phyloP scores from a whole-genome alignment of 2,329 filamentous ascomycete genomes.

The Colletotrichum euphorbiae region DNA sequence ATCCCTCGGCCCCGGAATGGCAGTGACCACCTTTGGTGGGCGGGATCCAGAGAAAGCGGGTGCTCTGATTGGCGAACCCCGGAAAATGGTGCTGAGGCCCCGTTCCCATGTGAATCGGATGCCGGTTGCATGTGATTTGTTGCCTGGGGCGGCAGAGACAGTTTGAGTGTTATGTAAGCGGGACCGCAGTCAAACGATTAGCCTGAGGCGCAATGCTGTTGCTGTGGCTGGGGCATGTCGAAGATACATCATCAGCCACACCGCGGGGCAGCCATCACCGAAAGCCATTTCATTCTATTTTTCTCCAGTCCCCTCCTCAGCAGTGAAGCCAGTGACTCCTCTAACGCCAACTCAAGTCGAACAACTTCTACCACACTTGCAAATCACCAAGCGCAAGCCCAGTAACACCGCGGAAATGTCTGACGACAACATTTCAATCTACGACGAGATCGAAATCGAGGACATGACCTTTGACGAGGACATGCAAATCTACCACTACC shows the following conservation, averaged over 20 bases:
- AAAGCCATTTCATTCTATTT: not conserved
- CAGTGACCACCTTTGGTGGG: slow-evolving; percentile 24
- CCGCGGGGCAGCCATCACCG: slow-evolving; percentile 35
- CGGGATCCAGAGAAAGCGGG: slow-evolving; percentile 5
- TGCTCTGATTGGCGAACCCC: slow-evolving; percentile 35
- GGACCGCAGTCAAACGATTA: too few relatives aligned
- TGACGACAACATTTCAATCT: slow-evolving; percentile 79
- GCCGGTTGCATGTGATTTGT: slow-evolving; percentile 38
- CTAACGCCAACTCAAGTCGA: not conserved
- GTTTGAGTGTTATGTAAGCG: not conserved
- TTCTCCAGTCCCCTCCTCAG: not conserved
- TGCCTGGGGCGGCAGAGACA: not conserved
- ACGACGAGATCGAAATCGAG: slow-evolving; percentile 98
- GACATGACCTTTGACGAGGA: slow-evolving; percentile 92
- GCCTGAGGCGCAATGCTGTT: not conserved
- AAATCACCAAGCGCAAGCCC: not conserved
- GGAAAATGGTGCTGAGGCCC: slow-evolving; percentile 30
- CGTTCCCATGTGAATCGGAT: slow-evolving; percentile 38
- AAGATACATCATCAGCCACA: slow-evolving; percentile 28
- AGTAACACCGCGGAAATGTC: slow-evolving; percentile 59
- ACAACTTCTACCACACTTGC: not conserved
- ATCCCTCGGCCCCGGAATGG: slow-evolving; percentile 38
- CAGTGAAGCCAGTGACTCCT: not conserved
- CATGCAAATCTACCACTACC: slow-evolving; percentile 92
- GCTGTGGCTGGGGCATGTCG: not conserved